phyloP scores from a whole-genome alignment of 164 flowering plant species.

The Piper longum region DNA sequence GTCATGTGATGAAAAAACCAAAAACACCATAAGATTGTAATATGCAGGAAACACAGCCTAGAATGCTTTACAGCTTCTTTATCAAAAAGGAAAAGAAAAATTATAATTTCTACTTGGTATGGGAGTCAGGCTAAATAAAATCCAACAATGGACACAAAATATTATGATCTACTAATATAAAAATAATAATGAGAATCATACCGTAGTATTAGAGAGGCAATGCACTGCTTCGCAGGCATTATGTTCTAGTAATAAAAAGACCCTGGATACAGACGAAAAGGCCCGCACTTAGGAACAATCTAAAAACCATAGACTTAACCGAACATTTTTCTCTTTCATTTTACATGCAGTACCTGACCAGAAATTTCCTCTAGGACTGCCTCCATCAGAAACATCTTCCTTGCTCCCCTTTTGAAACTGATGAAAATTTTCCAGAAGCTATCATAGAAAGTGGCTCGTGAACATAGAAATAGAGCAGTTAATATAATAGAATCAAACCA shows the following conservation, averaged over 20 bases:
- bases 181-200: not conserved
- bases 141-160: no score
- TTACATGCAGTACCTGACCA: conserved; percentile 5
- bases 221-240: not conserved
- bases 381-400: conserved; percentile 40
- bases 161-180: no score
- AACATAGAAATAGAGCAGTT: no score
- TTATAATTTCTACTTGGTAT: no score
- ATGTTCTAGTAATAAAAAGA: not conserved
- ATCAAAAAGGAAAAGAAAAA: no score
- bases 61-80: no score
- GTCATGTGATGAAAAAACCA: no score
- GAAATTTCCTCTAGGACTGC: conserved; percentile 70
- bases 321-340: not conserved
- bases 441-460: not conserved
- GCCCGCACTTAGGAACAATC: not conserved
- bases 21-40: no score
- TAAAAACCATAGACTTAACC: not conserved
- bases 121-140: no score
- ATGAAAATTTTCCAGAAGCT: not conserved
- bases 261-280: not conserved
- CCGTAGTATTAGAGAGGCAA: not conserved
- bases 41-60: no score
- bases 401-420: conserved; percentile 49
- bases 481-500: not conserved